Evolutionary conservation across 1,139 yeast species (phyloP), one percentile per base, ranked within the genome.

Genomic region (Yamadazyma diddensiae): DNA sequence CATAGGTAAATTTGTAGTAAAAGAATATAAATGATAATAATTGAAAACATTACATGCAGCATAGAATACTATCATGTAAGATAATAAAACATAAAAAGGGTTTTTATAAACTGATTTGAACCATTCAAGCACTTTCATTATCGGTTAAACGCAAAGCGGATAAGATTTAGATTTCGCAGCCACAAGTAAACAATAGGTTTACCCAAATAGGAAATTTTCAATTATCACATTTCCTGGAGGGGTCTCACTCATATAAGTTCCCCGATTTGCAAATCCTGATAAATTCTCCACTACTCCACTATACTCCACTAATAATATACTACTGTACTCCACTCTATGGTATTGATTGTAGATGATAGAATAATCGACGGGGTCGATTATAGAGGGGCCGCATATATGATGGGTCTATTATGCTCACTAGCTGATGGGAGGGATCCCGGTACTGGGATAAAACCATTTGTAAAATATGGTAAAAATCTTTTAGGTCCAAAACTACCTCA

Each of bases 341-440:
- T 26, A 24, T 20, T 27, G 6, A 15, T 23, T 14, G 13, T 31
- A 7, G 38, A 30, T 7, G 19, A 36, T n/a, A 30, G 23, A 2
- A 31, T 32, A 3, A 21, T 29, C 10, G 26, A 26, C 13, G 42
- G 41, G 18, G 32, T 22, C 3, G 26, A 33, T 17, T 41, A 41
- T 25, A 37, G 40, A 14, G 32, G 29, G 4, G 21, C 37, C 2
- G 35, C 28, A 8, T 39, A 36, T 21, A n/a, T 41, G 3, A 33
- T 41, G 40, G 24, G 22, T 2, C 20, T 43, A 1, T 3, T 43
- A 3, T 29, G 24, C 18, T 41, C 44, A 3, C 15, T 41, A 13
- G 4, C 17, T 9, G 37, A 47, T 47, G 47, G 47, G 1, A 30
- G 39, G 12, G 45, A 40, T 27, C 36, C 35, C 1, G 45, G 47